phyloP scores from a whole-genome alignment of 139 green algal species.

The Dunaliella primolecta region DNA sequence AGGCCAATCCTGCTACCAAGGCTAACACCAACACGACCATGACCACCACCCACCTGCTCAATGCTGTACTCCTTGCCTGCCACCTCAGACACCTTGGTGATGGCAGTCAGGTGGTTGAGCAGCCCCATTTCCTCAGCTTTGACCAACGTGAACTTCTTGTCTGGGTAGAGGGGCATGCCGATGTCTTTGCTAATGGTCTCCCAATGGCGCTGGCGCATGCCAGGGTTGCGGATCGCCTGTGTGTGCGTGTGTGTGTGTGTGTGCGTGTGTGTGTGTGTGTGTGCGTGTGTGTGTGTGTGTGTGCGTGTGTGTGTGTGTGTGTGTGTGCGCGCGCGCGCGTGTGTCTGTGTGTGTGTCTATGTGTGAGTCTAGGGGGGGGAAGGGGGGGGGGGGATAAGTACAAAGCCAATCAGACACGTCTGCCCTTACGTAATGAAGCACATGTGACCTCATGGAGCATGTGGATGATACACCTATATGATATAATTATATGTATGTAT shows the following conservation, averaged over 20 bases:
- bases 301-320: background rate
- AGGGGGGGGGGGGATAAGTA: too few species aligned
- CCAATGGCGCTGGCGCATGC: conserved; percentile 79
- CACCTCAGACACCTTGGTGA: conserved; percentile 64
- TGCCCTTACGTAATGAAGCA: too few species aligned
- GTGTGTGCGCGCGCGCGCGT: background rate
- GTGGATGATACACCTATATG: too few species aligned
- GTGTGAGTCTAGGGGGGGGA: background rate
- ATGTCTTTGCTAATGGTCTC: conserved; percentile 50
- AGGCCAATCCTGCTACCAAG: too few species aligned
- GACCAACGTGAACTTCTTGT: conserved; percentile 41
- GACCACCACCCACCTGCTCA: conserved; percentile 58
- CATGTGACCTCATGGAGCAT: too few species aligned
- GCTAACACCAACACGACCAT: too few species aligned
- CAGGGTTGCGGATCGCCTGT: conserved; percentile 63
- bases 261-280: background rate
- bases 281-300: conserved; percentile 1
- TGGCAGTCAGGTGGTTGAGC: conserved; percentile 50
- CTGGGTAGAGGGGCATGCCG: conserved; percentile 42
- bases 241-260: background rate
- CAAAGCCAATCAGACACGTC: too few species aligned
- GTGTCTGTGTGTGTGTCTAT: background rate
- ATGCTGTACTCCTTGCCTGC: conserved; percentile 80
- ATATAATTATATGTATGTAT: too few species aligned
- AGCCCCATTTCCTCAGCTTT: conserved; percentile 57